Evolutionary conservation across 306 rosid species (phyloP), one percentile per base, ranked within the genome.

Genomic region (Pueraria montana): DNA sequence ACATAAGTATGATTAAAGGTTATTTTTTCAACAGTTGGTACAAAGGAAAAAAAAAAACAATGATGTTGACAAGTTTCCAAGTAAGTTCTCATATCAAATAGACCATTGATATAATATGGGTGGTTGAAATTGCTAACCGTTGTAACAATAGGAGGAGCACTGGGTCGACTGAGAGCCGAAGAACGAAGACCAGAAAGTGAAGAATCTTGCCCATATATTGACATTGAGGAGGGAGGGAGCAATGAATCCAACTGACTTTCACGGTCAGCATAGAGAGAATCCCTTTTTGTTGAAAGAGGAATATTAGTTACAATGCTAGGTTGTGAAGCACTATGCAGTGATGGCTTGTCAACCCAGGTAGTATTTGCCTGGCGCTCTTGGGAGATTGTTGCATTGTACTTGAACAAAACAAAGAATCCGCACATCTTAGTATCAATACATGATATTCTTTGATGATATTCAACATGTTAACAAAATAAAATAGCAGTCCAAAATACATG

Each of bases 71-170:
- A 64, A 56, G 48, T 53, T 74, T 26, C 26, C 27, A 77, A 42
- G 18, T 40, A 69, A 52, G 23, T 62, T 80, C 53, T 10, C 79
- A 76, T 6, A 50, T 55, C 53, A 84, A 62, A 80, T 11, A 49
- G 71, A 68, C 85, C 55, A 11, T 34, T 65, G 59, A 83, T 30
- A 62, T 86, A 68, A 45, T 48, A 6, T 27, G 34, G 58, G 70
- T 14, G 36, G 58, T 79, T 24, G 75, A 69, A 80, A 68, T 20
- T 62, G 74, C 90, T 70, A 74, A 96, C 99, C 89, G 91, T 97
- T 80, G 99, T 92, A 75, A 96, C 94, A 81, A 96, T 89, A 74
- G 99, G 93, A 83, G 91, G 93, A 80, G 91, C 76, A 71, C 84
- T 88, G 32, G 85, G 71, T 64, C 95, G 98, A 78, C 89, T 80